A percentile compares a stretch with the other conserved stretches of the same genome.
Evolutionary conservation across 441 rosid species (phyloP).

Genomic region (Hura crepitans): DNA sequence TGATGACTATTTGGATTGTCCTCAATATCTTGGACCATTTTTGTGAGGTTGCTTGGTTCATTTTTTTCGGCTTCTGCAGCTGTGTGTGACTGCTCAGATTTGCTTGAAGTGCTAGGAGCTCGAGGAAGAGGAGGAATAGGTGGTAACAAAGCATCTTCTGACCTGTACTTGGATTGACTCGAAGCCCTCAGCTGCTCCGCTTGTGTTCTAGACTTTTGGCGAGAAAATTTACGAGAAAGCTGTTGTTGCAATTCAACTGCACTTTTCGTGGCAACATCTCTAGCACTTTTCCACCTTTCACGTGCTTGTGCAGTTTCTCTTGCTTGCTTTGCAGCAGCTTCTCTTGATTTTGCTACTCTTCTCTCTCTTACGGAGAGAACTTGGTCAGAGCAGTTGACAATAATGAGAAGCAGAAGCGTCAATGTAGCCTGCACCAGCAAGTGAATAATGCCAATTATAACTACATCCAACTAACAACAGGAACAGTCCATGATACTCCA

Average conservation of each 20-base stretch:
- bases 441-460: constrained; percentile 17
- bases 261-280: constrained; percentile 58
- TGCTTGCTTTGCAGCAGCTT: constrained; percentile 73
- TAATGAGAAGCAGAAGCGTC: constrained; percentile 59
- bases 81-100: constrained; percentile 34
- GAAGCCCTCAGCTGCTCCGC: too few relatives aligned
- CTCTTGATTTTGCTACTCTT: constrained; percentile 69
- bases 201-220: constrained; percentile 33
- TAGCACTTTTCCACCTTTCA: constrained; percentile 75
- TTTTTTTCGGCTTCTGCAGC: constrained; percentile 45
- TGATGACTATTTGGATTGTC: constrained; percentile 55
- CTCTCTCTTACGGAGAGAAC: constrained; percentile 70
- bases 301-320: constrained; percentile 73
- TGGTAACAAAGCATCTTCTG: constrained; percentile 22
- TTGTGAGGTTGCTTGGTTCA: constrained; percentile 59
- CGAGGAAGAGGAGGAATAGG: constrained; percentile 21
- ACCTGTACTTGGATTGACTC: too few relatives aligned
- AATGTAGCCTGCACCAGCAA: constrained; percentile 58
- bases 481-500: not conserved
- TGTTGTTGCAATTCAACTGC: constrained; percentile 54
- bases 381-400: constrained; percentile 93
- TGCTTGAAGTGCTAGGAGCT: constrained; percentile 24
- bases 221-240: constrained; percentile 64
- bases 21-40: constrained; percentile 74
- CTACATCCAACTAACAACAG: constrained; percentile 1